Evolutionary conservation across 106 monocot genomes (phyloP), one percentile per base, ranked within the genome.

Genomic region (Platanthera zijinensis): DNA sequence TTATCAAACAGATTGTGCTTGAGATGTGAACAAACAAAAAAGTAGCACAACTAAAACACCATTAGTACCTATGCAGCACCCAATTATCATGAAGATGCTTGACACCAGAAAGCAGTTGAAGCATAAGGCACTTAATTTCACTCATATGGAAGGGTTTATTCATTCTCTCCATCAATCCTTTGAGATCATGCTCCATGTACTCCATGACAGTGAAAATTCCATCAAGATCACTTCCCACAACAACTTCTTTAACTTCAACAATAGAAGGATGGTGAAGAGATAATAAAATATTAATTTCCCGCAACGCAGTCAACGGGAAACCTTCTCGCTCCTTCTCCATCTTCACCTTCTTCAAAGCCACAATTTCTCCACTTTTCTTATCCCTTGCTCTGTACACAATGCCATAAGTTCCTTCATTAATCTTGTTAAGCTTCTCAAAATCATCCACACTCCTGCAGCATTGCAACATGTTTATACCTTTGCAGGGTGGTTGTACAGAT

Each of bases 241-340:
- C 93, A 47, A 93, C 93, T 74, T 93, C 93, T 74, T 93, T 93
- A 63, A 90, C 90, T 83, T 90, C 87, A 15, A 93, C 93, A 82
- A 93, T 81, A 0, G 87, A 88, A 64, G 85, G 84, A 57, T 93
- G 90, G 67, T 90, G 87, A 84, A 93, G 87, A 6, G 93, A 93
- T 51, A 88, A 68, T 25, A 93, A 72, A 57, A 93, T 90, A 50
- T 90, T 90, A 45, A 93, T 93, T 66, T 93, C 93, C 74, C 93
- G 84, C 61, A 90, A 74, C 69, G 90, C 81, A 11, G 87, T 88
- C 74, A 90, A 68, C 9, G 93, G 90, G 64, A 93, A 88, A 39
- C 91, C 91, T 81, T 92, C 88, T 51, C 84, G 74, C 64, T 90
- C 93, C 89, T 86, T 90, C 82, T 90, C 93, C 93, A 93, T 93